phyloP scores from a whole-genome alignment of 2,329 filamentous ascomycete species.

The Aureobasidium pullulans region DNA sequence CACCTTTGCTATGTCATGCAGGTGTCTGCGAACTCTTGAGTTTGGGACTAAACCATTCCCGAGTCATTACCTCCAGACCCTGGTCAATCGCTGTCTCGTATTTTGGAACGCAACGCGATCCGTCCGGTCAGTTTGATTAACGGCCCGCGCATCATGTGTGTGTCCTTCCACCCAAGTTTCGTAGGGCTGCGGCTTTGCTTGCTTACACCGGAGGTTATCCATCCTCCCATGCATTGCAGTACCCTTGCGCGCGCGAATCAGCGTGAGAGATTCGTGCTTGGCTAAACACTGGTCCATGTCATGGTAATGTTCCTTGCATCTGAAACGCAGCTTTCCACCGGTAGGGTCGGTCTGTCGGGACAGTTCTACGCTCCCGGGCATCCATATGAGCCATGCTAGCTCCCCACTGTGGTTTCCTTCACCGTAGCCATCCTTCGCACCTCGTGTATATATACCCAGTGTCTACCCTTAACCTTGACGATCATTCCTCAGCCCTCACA shows the following conservation, averaged over 20 bases:
- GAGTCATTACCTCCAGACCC: slow-evolving; percentile 4
- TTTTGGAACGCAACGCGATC: slow-evolving; percentile 9
- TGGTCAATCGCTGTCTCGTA: slow-evolving; percentile 1
- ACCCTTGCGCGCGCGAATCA: slow-evolving; percentile 2
- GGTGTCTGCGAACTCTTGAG: slow-evolving; percentile 10
- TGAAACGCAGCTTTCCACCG: slow-evolving; percentile 12
- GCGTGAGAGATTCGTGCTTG: slow-evolving; percentile 1
- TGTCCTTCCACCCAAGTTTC: slow-evolving; percentile 4
- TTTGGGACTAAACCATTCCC: slow-evolving; percentile 3
- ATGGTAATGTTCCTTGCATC: slow-evolving; percentile 11
- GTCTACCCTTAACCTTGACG: slow-evolving; percentile 8
- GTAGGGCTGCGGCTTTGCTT: slow-evolving; percentile 11
- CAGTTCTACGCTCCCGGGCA: slow-evolving; percentile 5
- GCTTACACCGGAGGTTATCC: slow-evolving; percentile 4
- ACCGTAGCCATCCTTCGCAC: slow-evolving; percentile 3
- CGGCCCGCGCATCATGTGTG: slow-evolving; percentile 14
- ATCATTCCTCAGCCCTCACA: neutral
- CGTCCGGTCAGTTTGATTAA: slow-evolving; percentile 10
- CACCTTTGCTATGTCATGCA: slow-evolving; percentile 6
- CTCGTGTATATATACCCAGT: slow-evolving; percentile 11
- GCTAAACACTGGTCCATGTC: slow-evolving; percentile 1
- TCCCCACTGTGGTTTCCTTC: slow-evolving; percentile 2
- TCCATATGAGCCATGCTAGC: slow-evolving; percentile 9
- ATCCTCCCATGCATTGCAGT: slow-evolving; percentile 10
- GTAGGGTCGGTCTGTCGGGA: slow-evolving; percentile 8